Conservation (phyloP, 345 rosid species). For the Schrenkiella parvula region DNA sequence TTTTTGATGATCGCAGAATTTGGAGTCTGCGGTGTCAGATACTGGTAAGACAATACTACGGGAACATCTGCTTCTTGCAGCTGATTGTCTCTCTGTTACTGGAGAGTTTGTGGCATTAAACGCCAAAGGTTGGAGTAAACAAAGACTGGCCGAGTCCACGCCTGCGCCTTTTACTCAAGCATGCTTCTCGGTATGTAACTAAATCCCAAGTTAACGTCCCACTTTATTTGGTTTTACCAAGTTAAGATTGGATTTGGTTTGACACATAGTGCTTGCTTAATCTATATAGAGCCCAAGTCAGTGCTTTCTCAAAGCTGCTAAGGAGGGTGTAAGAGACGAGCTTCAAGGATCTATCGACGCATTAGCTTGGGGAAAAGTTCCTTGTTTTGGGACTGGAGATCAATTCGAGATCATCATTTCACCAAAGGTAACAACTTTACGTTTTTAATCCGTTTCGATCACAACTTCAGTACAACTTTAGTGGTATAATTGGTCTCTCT, state of each 20-base stretch:
- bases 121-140: conserved; percentile 63
- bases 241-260: neutral
- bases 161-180: conserved; percentile 83
- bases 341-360: conserved; percentile 82
- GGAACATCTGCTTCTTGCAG: conserved; percentile 65
- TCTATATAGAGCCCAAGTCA: conserved; percentile 71
- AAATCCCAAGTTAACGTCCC: neutral
- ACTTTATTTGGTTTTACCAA: neutral
- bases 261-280: neutral
- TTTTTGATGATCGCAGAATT: conserved; percentile 43
- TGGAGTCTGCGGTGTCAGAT: conserved; percentile 76
- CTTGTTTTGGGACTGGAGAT: conserved; percentile 68
- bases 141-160: conserved; percentile 55
- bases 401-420: conserved; percentile 67
- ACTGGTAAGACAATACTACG: conserved; percentile 67
- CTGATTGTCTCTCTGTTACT: conserved; percentile 61
- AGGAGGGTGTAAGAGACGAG: conserved; percentile 56
- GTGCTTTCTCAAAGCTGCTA: conserved; percentile 80
- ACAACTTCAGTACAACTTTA: neutral
- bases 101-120: conserved; percentile 91
- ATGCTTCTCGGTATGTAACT: conserved; percentile 73
- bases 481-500: conserved; percentile 1
- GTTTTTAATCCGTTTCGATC: conserved; percentile 13
- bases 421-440: conserved; percentile 44
- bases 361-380: conserved; percentile 82